Evolutionary conservation across 2,329 filamentous ascomycete genomes (phyloP).

Genomic region (Colletotrichum filicis): DNA sequence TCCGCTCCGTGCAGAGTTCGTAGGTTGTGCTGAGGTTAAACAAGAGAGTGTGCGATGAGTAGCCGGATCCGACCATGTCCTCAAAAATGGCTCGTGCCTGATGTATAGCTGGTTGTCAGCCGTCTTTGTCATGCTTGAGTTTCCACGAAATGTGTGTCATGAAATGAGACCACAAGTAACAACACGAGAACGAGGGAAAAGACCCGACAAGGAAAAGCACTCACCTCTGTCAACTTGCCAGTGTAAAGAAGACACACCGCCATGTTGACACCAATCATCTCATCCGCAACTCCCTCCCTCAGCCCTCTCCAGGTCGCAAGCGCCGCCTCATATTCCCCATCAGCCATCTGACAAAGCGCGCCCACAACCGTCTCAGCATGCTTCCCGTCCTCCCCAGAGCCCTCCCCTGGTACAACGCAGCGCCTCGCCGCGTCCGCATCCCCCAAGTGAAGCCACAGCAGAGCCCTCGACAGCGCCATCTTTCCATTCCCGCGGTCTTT

Average conservation of each 20-base stretch:
- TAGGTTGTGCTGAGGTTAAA: slow-evolving; percentile 94
- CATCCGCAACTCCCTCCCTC: slow-evolving; percentile 57
- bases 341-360: slow-evolving; percentile 81
- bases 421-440: slow-evolving; percentile 75
- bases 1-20: slow-evolving; percentile 86
- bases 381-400: slow-evolving; percentile 42
- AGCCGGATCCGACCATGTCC: slow-evolving; percentile 68
- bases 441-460: slow-evolving; percentile 84
- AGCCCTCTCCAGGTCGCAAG: slow-evolving; percentile 69
- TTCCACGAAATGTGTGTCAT: not conserved
- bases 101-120: slow-evolving; percentile 38
- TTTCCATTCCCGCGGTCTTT: slow-evolving; percentile 50
- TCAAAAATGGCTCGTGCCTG: slow-evolving; percentile 77
- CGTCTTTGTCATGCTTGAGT: not conserved
- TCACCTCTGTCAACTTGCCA: slow-evolving; percentile 78
- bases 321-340: slow-evolving; percentile 77
- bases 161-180: not conserved
- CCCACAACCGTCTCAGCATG: slow-evolving; percentile 62
- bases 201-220: slow-evolving; percentile 34
- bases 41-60: slow-evolving; percentile 81
- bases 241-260: slow-evolving; percentile 88
- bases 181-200: not conserved
- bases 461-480: slow-evolving; percentile 62
- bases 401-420: slow-evolving; percentile 52
- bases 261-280: slow-evolving; percentile 83